Evolutionary conservation across 1,284 basidiomycete species (phyloP).

Genomic region (Cutaneotrichosporon mucoides): DNA sequence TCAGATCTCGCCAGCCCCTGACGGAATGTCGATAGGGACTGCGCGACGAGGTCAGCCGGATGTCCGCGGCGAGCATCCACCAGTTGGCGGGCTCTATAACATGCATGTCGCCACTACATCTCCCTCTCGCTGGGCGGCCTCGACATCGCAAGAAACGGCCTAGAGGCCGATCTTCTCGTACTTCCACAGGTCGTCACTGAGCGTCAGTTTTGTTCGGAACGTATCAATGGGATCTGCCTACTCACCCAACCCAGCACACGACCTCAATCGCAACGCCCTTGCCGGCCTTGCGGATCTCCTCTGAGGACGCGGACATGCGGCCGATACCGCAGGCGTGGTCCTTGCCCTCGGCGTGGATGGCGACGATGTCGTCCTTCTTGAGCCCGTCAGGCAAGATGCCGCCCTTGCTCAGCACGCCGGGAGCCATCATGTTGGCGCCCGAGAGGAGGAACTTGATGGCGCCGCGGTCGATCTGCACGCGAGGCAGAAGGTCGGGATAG

Average conservation of each 20-base stretch:
- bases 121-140: too few species aligned
- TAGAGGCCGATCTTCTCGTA: conserved; percentile 58
- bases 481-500: conserved; percentile 86
- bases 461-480: conserved; percentile 87
- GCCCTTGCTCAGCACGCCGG: conserved; percentile 87
- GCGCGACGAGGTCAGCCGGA: too few species aligned
- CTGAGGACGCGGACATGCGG: conserved; percentile 72
- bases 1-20: too few species aligned
- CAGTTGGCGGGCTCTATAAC: too few species aligned
- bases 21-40: too few species aligned
- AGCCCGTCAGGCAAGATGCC: conserved; percentile 81
- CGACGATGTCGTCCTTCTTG: conserved; percentile 68
- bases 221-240: not conserved
- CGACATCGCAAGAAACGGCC: not conserved
- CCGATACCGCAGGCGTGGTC: conserved; percentile 87
- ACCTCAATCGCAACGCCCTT: conserved; percentile 91
- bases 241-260: conserved; percentile 52
- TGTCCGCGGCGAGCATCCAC: too few species aligned
- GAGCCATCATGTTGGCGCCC: conserved; percentile 92
- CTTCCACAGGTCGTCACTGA: conserved; percentile 89
- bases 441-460: conserved; percentile 95
- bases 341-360: conserved; percentile 93
- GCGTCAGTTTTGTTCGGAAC: conserved; percentile 17
- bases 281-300: conserved; percentile 83
- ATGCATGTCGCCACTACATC: too few species aligned